Evolutionary conservation across 2,329 filamentous ascomycete species (phyloP).

Genomic region (Hypoxylon sp.): DNA sequence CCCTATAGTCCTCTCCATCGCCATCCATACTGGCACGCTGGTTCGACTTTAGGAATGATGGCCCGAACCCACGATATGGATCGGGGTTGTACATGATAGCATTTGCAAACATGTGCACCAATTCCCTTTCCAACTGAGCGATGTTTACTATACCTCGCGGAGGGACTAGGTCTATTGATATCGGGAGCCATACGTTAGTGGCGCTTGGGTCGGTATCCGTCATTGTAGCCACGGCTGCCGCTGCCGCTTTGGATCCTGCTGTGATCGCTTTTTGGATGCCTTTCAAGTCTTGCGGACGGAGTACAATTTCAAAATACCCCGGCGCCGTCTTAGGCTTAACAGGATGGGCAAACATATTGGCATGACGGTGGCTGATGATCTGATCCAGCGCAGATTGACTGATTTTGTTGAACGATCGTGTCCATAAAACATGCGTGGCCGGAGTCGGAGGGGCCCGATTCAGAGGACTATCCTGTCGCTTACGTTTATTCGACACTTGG

Average conservation of each 20-base stretch:
- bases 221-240: constrained; percentile 70
- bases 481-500: constrained; percentile 63
- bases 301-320: constrained; percentile 78
- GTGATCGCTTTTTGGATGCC: constrained; percentile 81
- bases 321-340: constrained; percentile 81
- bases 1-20: constrained; percentile 58
- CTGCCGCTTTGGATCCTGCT: constrained; percentile 75
- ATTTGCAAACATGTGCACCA: constrained; percentile 97
- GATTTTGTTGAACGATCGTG: constrained; percentile 79
- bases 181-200: constrained; percentile 72
- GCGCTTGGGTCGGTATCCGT: constrained; percentile 69
- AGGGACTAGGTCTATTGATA: constrained; percentile 81
- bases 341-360: constrained; percentile 82
- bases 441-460: constrained; percentile 63
- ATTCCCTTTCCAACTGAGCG: constrained; percentile 89
- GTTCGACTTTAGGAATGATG: constrained; percentile 64
- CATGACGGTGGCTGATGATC: constrained; percentile 80
- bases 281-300: constrained; percentile 81
- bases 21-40: constrained; percentile 51
- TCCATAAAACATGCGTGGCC: constrained; percentile 77
- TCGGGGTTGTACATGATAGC: constrained; percentile 98
- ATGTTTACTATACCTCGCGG: constrained; percentile 94
- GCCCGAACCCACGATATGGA: constrained; percentile 75
- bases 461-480: constrained; percentile 65
- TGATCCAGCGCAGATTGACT: constrained; percentile 79